phyloP scores from a whole-genome alignment of 1,139 yeast genomes.

The Yamadazyma jaroonii region DNA sequence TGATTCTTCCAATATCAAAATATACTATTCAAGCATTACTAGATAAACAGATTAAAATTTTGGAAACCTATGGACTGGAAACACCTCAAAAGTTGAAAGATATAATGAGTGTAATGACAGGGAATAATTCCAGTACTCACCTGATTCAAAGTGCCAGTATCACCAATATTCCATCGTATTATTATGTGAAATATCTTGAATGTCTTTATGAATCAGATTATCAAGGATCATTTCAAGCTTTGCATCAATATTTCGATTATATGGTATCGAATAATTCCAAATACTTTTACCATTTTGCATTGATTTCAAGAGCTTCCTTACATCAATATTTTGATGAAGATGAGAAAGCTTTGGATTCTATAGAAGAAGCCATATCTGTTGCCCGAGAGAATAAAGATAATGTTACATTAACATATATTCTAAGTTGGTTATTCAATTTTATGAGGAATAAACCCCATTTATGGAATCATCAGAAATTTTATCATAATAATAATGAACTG shows the following conservation, averaged over 20 bases:
- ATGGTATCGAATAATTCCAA: slow-evolving; percentile 70
- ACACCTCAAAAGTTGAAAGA: slow-evolving; percentile 46
- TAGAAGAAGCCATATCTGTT: slow-evolving; percentile 83
- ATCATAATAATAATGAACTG: slow-evolving; percentile 43
- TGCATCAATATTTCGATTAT: slow-evolving; percentile 85
- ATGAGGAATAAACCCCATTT: slow-evolving; percentile 65
- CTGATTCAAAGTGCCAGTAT: slow-evolving; percentile 47
- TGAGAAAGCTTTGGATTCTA: slow-evolving; percentile 72
- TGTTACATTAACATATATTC: slow-evolving; percentile 68
- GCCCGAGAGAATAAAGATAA: slow-evolving; percentile 85
- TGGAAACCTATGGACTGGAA: slow-evolving; percentile 54
- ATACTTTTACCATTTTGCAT: slow-evolving; percentile 76
- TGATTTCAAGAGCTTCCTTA: slow-evolving; percentile 72
- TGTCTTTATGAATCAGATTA: slow-evolving; percentile 62
- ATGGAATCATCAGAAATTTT: slow-evolving; percentile 39
- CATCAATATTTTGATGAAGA: slow-evolving; percentile 77
- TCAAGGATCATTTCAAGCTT: slow-evolving; percentile 66
- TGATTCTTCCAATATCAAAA: slow-evolving; percentile 42
- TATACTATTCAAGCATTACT: slow-evolving; percentile 52
- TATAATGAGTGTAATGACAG: slow-evolving; percentile 46
- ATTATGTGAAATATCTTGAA: slow-evolving; percentile 65
- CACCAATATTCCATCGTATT: slow-evolving; percentile 55
- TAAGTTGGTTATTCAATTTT: slow-evolving; percentile 77
- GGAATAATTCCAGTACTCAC: slow-evolving; percentile 37
- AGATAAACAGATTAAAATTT: slow-evolving; percentile 53